A percentile compares a stretch with the other conserved stretches of the same genome.
Evolutionary conservation across 1,284 basidiomycete genomes (phyloP).

Genomic region (Hymenochaete sp.): DNA sequence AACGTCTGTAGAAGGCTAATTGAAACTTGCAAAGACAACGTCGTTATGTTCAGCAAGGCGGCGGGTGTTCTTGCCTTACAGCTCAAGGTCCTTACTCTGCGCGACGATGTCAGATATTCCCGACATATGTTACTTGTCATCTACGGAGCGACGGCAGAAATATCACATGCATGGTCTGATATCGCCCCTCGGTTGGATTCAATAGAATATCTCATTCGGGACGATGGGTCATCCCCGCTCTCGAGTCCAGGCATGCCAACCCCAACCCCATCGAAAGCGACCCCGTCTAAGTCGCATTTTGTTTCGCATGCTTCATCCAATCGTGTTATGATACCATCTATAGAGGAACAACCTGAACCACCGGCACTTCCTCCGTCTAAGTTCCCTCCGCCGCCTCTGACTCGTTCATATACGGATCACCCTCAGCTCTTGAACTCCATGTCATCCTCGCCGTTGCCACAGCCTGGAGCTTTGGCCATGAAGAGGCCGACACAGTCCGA

Average conservation of each 20-base stretch:
- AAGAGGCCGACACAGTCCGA: constrained; percentile 11
- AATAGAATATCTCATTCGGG: constrained; percentile 58
- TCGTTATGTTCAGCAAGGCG: constrained; percentile 82
- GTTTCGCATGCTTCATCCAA: constrained; percentile 6
- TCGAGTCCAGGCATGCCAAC: constrained; percentile 9
- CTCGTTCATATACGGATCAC: constrained; percentile 23
- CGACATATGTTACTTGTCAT: constrained; percentile 83
- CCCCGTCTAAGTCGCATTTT: constrained; percentile 9
- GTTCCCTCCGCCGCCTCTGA: constrained; percentile 4
- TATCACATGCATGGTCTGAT: constrained; percentile 77
- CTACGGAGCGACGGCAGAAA: constrained; percentile 86
- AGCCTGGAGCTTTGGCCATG: constrained; percentile 18
- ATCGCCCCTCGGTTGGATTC: constrained; percentile 70
- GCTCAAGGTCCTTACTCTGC: constrained; percentile 65
- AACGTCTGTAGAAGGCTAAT: constrained; percentile 73
- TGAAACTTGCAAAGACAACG: constrained; percentile 79
- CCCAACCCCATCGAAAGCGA: constrained; percentile 9
- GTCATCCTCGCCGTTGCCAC: constrained; percentile 20
- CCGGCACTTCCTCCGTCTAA: constrained; percentile 5
- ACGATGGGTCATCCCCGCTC: constrained; percentile 27
- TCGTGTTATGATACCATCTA: constrained; percentile 15
- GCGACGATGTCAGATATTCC: constrained; percentile 82
- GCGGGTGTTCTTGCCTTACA: constrained; percentile 78
- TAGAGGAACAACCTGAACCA: constrained; percentile 17
- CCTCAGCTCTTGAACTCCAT: too few species aligned